A percentile compares a stretch with the other conserved stretches of the same genome.
Evolutionary conservation across 768 basidiomycete genomes (phyloP).

Genomic region (Hericium erinaceus): DNA sequence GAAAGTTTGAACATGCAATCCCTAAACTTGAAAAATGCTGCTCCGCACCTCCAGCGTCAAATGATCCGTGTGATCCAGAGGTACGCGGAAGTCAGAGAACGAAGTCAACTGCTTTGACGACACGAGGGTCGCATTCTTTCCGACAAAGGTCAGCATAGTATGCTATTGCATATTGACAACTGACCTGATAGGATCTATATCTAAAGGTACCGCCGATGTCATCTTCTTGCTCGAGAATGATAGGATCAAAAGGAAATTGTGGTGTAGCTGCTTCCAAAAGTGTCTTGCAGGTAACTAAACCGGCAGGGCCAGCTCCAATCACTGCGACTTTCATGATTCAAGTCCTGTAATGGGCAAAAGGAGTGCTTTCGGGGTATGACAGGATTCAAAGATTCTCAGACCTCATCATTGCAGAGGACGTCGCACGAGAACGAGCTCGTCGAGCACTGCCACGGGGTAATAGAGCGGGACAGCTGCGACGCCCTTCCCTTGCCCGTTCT

Average conservation of each 20-base stretch:
- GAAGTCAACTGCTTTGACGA: conserved; percentile 51
- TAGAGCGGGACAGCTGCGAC: too few relatives aligned
- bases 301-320: conserved; percentile 39
- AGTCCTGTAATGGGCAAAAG: background rate
- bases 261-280: conserved; percentile 30
- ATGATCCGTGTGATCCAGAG: conserved; percentile 37
- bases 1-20: background rate
- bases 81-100: conserved; percentile 51
- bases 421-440: too few relatives aligned
- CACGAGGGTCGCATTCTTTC: conserved; percentile 40
- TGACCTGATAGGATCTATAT: conserved; percentile 38
- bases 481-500: too few relatives aligned
- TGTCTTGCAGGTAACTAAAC: conserved; percentile 40
- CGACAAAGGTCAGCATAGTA: background rate
- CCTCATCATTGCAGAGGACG: too few relatives aligned
- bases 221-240: conserved; percentile 38
- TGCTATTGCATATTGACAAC: background rate
- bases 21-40: background rate
- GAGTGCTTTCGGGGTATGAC: too few relatives aligned
- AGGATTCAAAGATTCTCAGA: too few relatives aligned
- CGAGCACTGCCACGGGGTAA: too few relatives aligned
- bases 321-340: conserved; percentile 16
- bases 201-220: conserved; percentile 45
- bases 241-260: conserved; percentile 37
- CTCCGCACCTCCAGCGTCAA: conserved; percentile 29